Base-by-base conservation (phyloP, 345 rosid species). In the Tarenaya hassleriana region DNA sequence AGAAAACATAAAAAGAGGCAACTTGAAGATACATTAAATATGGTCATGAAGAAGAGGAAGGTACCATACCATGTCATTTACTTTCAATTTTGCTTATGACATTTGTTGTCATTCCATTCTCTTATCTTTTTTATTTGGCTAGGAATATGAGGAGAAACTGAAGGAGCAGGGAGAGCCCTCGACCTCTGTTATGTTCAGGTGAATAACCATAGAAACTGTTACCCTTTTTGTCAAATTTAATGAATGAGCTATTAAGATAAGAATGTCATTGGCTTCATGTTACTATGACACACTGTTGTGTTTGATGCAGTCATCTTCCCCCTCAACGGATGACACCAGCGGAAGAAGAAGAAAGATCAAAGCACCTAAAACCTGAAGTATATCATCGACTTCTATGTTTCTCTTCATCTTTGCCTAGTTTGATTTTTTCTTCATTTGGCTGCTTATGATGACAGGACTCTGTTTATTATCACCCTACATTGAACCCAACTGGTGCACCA, bases 1-100 rank as follows among this genome's bases (percentile, higher is more conserved):
- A 88, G 98, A 67, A 92, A 92, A 74, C 98, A 92, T 74, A 88
- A 83, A 67, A 92, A 88, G 84, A 81, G 98, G 52, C 98, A 88
- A 69, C 96, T 92, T 45, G 97, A 92, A 80, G 98, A 92, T 77
- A 88, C 98, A 45, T 84, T 84, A 13, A 72, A 80, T 58, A 94
- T 85, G 77, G 95, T 92, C 18, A 17, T 83, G 44, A 92, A 92
- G 75, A 92, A 92, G 70, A 79, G 91, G 71, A 92, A 70, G 95
- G 98, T 88, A 79, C 41, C 46, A 34, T 34, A 15, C 29, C 20
- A 40, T 18, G 17, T 7, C 15, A 10, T 0, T 19, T 42, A 5
- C n/a, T 56, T 44, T 39, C 15, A 19, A 41, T 38, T 57, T 50
- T 40, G 15, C 16, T 48, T 41, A 52, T 59, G 62, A 12, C 18